Evolutionary conservation across 768 basidiomycete species (phyloP).

Genomic region (Boletus sp.): DNA sequence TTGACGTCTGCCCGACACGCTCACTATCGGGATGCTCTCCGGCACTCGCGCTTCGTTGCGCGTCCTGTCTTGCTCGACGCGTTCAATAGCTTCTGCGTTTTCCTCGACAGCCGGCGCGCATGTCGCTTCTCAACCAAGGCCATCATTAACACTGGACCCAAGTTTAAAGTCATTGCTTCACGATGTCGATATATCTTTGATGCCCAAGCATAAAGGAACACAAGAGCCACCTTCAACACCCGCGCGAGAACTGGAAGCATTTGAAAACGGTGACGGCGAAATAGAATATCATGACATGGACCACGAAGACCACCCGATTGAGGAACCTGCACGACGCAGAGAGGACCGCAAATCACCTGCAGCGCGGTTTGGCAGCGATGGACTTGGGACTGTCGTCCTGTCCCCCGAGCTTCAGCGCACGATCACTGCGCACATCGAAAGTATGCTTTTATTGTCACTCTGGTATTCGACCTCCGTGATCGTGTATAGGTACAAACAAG

Average conservation of each 20-base stretch:
- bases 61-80: constrained; percentile 22
- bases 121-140: constrained; percentile 48
- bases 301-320: constrained; percentile 31
- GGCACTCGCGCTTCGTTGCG: constrained; percentile 25
- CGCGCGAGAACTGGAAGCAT: constrained; percentile 56
- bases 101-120: constrained; percentile 32
- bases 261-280: constrained; percentile 37
- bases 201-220: constrained; percentile 34
- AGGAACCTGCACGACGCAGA: constrained; percentile 25
- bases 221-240: constrained; percentile 16
- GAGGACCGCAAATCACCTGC: constrained; percentile 72
- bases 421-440: constrained; percentile 65
- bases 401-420: constrained; percentile 69
- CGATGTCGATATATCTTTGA: constrained; percentile 67
- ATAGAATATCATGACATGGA: constrained; percentile 32
- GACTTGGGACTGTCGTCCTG: constrained; percentile 68
- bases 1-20: not conserved
- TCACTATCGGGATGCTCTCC: constrained; percentile 19
- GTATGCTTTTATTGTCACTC: constrained; percentile 36
- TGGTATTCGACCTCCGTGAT: constrained; percentile 8
- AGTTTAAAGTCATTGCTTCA: constrained; percentile 58
- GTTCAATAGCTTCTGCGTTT: constrained; percentile 24
- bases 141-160: constrained; percentile 64
- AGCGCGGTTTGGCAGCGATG: constrained; percentile 73
- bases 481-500: constrained; percentile 58